Conservation (phyloP, 345 rosid species). For the Citrus medica region DNA sequence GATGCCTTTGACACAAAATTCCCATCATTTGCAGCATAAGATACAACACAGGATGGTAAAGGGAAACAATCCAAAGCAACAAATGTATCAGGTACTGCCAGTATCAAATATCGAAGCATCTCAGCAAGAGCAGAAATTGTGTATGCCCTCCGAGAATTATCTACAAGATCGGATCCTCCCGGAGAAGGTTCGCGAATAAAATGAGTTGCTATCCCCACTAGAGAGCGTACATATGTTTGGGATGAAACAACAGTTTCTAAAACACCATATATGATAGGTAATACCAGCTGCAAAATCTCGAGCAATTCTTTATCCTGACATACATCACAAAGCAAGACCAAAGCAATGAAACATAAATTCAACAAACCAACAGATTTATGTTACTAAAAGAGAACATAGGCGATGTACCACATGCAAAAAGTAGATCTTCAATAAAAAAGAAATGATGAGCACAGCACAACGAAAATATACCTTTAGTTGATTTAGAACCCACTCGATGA, state of each 20-base stretch:
- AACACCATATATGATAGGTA: slow-evolving; percentile 85
- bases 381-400: not conserved
- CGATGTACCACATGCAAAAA: not conserved
- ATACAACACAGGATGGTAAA: slow-evolving; percentile 69
- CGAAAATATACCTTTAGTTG: slow-evolving; percentile 65
- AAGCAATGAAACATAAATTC: not conserved
- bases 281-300: slow-evolving; percentile 80
- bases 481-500: slow-evolving; percentile 92
- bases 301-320: slow-evolving; percentile 81
- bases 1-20: slow-evolving; percentile 61
- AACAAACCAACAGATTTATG: not conserved
- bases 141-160: slow-evolving; percentile 95
- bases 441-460: not conserved
- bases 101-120: slow-evolving; percentile 86
- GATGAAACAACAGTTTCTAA: slow-evolving; percentile 81
- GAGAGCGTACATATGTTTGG: slow-evolving; percentile 78
- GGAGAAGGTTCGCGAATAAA: slow-evolving; percentile 86
- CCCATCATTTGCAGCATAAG: slow-evolving; percentile 65
- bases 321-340: slow-evolving; percentile 21
- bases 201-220: slow-evolving; percentile 72
- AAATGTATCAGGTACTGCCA: slow-evolving; percentile 93
- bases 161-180: slow-evolving; percentile 89
- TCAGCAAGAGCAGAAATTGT: slow-evolving; percentile 82
- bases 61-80: slow-evolving; percentile 96
- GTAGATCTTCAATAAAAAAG: not conserved